A percentile compares a stretch with the other conserved stretches of the same genome.
Evolutionary conservation across 2,329 filamentous ascomycete species (phyloP).

Genomic region (Colletotrichum navitas): DNA sequence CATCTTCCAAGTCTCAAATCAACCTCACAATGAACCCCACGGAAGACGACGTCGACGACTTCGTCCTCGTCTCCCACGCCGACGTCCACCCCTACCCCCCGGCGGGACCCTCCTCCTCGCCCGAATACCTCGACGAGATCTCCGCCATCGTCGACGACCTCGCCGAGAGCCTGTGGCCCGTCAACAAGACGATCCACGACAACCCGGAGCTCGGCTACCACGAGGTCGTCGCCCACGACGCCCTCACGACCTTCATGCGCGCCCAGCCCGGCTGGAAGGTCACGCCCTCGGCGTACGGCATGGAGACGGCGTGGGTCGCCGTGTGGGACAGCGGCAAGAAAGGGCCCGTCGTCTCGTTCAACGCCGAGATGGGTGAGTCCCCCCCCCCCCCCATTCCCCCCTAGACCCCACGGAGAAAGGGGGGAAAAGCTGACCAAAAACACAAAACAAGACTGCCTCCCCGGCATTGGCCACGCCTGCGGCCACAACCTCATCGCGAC

Average conservation of each 20-base stretch:
- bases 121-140: conserved; percentile 28
- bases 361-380: conserved; percentile 59
- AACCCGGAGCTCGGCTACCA: conserved; percentile 49
- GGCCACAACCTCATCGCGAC: conserved; percentile 68
- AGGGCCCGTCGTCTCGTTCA: conserved; percentile 62
- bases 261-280: conserved; percentile 62
- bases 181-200: conserved; percentile 44
- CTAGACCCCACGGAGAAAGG: too few species aligned
- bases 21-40: background rate
- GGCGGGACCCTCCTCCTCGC: background rate
- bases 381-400: background rate
- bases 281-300: conserved; percentile 62
- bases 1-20: background rate
- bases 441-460: conserved; percentile 57
- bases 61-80: conserved; percentile 33
- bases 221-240: conserved; percentile 52
- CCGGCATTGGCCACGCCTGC: conserved; percentile 65
- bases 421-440: background rate
- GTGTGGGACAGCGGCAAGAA: conserved; percentile 59
- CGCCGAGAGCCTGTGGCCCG: conserved; percentile 39
- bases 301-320: conserved; percentile 66
- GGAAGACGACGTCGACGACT: conserved; percentile 24
- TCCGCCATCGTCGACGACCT: conserved; percentile 23
- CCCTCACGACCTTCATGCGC: conserved; percentile 61
- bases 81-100: conserved; percentile 1